A percentile compares a stretch with the other conserved stretches of the same genome.
These are phyloP conservation scores for Ustilago shanxiensis DNA, from an alignment of 1,284 basidiomycete species.

Conservation along the genomic window DNA sequence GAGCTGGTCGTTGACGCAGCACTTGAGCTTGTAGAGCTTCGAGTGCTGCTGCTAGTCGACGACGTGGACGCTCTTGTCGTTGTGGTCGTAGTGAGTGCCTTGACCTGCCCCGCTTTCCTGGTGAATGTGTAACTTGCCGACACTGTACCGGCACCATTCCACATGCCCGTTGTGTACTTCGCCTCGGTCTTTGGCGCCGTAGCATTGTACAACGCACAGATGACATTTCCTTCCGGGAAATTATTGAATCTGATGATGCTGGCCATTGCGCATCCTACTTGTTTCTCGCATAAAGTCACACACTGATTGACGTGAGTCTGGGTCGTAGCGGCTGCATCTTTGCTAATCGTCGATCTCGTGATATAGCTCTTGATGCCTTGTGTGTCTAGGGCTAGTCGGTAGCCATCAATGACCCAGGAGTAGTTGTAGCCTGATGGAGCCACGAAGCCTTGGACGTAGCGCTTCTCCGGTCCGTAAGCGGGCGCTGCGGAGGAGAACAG, in stretches of 20 bases:
- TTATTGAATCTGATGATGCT: slow-evolving; percentile 27
- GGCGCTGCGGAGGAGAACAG: not conserved
- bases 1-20: not conserved
- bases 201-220: slow-evolving; percentile 26
- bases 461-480: not conserved
- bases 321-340: slow-evolving; percentile 13
- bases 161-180: slow-evolving; percentile 20
- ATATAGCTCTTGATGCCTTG: slow-evolving; percentile 18
- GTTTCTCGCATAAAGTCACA: slow-evolving; percentile 15
- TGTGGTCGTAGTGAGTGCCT: not conserved
- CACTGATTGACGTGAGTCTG: slow-evolving; percentile 28
- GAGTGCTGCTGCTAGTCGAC: not conserved
- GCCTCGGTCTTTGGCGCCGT: slow-evolving; percentile 13
- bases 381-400: slow-evolving; percentile 22
- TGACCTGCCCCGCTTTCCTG: slow-evolving; percentile 26
- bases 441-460: slow-evolving; percentile 22
- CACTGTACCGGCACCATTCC: slow-evolving; percentile 25
- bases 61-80: slow-evolving; percentile 1
- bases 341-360: slow-evolving; percentile 16
- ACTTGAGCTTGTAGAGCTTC: not conserved
- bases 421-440: slow-evolving; percentile 35
- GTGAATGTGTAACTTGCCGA: slow-evolving; percentile 28
- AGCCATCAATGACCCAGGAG: slow-evolving; percentile 28
- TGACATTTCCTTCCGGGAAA: slow-evolving; percentile 33
- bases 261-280: slow-evolving; percentile 33